Evolutionary conservation across 495 filamentous ascomycete genomes (phyloP).

Genomic region (Penicillium pulvis): DNA sequence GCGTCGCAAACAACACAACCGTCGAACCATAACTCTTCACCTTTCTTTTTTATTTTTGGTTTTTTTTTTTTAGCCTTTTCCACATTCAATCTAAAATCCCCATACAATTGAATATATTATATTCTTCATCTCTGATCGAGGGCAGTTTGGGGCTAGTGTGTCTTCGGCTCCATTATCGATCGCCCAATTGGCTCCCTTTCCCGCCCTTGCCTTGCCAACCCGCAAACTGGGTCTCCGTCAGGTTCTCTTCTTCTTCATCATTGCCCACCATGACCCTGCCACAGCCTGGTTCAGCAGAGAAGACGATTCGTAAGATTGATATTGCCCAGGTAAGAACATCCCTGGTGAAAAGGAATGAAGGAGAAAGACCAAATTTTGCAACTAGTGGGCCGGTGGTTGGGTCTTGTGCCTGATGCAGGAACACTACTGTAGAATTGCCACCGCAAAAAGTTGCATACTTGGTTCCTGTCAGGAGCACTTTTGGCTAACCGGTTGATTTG

Average conservation of each 20-base stretch:
- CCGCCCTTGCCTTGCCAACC: conserved; percentile 30
- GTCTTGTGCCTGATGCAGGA: conserved; percentile 8
- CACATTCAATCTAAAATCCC: neutral
- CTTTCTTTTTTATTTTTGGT: neutral
- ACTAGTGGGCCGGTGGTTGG: conserved; percentile 3
- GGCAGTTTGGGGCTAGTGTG: conserved; percentile 11
- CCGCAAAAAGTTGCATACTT: neutral
- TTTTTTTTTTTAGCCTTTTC: neutral
- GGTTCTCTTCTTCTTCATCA: conserved; percentile 16
- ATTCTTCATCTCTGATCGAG: neutral
- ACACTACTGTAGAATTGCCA: conserved; percentile 1
- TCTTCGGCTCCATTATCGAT: conserved; percentile 23
- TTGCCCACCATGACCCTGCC: conserved; percentile 37
- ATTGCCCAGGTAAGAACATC: conserved; percentile 75
- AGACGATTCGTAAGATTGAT: conserved; percentile 50
- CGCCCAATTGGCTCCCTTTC: conserved; percentile 30
- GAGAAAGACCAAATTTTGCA: neutral
- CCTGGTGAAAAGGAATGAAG: neutral
- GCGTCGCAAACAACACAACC: conserved; percentile 11
- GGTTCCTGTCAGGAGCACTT: neutral
- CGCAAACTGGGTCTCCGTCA: conserved; percentile 14
- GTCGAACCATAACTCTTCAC: neutral
- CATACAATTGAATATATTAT: neutral
- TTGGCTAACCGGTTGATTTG: conserved; percentile 10
- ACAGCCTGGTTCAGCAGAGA: conserved; percentile 40